Evolutionary conservation across 129 eudicot genomes (phyloP).

Genomic region (Sambucus nigra): DNA sequence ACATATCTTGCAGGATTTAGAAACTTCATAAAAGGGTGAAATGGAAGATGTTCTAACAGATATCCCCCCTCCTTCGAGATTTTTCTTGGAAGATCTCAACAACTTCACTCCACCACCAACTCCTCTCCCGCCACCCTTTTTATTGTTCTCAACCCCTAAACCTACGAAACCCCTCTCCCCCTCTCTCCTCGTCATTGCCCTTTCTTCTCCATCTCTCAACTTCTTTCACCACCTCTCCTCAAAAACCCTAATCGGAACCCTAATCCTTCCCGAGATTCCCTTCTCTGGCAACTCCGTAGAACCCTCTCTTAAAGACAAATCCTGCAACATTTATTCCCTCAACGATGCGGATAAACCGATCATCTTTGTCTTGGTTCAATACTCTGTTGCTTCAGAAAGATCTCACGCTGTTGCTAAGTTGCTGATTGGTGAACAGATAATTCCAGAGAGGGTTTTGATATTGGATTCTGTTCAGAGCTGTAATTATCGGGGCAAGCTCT

Average conservation of each 20-base stretch:
- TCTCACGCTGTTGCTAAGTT: slow-evolving; percentile 52
- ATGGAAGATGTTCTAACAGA: slow-evolving; percentile 94
- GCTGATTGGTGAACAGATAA: slow-evolving; percentile 53
- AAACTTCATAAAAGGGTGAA: slow-evolving; percentile 4
- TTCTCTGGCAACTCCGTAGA: slow-evolving; percentile 57
- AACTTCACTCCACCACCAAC: slow-evolving; percentile 80
- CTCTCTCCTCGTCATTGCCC: slow-evolving; percentile 67
- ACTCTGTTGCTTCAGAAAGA: slow-evolving; percentile 59
- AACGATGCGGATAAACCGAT: slow-evolving; percentile 30
- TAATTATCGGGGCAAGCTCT: slow-evolving; percentile 77
- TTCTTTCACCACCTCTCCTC: slow-evolving; percentile 60
- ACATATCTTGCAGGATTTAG: slow-evolving; percentile 3
- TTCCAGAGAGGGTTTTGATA: slow-evolving; percentile 65
- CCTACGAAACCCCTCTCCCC: slow-evolving; percentile 42
- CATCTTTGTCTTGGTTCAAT: slow-evolving; percentile 60
- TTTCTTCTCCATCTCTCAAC: slow-evolving; percentile 73
- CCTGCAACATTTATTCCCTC: slow-evolving; percentile 73
- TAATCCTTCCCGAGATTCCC: slow-evolving; percentile 74
- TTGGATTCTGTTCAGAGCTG: slow-evolving; percentile 68
- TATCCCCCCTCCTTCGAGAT: slow-evolving; percentile 91
- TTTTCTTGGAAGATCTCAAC: slow-evolving; percentile 81
- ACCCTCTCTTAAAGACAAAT: slow-evolving; percentile 68
- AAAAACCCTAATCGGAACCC: slow-evolving; percentile 62
- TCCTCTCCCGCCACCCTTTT: slow-evolving; percentile 65
- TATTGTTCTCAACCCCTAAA: slow-evolving; percentile 41